Evolutionary conservation across 163 green algal genomes (phyloP).

Genomic region (Chlamydomonas reinhardtii): DNA sequence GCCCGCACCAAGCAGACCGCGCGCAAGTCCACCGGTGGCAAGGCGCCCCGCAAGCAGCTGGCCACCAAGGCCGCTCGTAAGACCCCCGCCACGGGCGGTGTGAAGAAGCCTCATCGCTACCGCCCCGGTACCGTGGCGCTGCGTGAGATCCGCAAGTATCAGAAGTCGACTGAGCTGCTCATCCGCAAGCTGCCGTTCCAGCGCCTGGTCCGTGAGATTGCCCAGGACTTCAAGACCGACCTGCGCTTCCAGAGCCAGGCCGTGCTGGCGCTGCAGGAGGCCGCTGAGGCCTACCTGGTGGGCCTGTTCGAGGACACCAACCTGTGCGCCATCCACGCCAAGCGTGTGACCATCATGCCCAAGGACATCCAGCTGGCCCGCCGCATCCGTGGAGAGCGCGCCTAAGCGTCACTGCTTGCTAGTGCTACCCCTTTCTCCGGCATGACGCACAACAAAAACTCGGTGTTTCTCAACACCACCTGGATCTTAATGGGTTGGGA

Average conservation of each 20-base stretch:
- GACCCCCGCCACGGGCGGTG: constrained; percentile 82
- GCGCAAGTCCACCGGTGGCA: constrained; percentile 91
- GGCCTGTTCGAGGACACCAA: constrained; percentile 75
- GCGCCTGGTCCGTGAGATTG: constrained; percentile 95
- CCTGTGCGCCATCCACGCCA: constrained; percentile 96
- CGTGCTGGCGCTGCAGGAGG: constrained; percentile 86
- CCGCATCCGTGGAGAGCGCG: constrained; percentile 41
- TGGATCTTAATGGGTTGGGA: no score
- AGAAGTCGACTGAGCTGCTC: constrained; percentile 97
- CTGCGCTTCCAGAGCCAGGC: constrained; percentile 84
- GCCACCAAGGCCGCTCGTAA: constrained; percentile 94
- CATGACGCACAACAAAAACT: no score
- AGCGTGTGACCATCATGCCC: constrained; percentile 86
- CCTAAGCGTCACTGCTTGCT: constrained; percentile 2
- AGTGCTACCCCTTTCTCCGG: no score
- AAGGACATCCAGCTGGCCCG: constrained; percentile 50
- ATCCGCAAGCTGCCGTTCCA: constrained; percentile 98
- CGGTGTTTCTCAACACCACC: no score
- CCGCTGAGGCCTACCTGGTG: constrained; percentile 79
- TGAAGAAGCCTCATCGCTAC: constrained; percentile 94
- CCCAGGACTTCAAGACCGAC: constrained; percentile 97
- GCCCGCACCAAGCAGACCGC: constrained; percentile 92
- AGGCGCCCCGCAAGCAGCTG: constrained; percentile 94
- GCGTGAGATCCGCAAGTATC: constrained; percentile 96
- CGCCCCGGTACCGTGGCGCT: constrained; percentile 89